Evolutionary conservation across 768 basidiomycete genomes (phyloP).

Genomic region (Collybiopsis luxurians): DNA sequence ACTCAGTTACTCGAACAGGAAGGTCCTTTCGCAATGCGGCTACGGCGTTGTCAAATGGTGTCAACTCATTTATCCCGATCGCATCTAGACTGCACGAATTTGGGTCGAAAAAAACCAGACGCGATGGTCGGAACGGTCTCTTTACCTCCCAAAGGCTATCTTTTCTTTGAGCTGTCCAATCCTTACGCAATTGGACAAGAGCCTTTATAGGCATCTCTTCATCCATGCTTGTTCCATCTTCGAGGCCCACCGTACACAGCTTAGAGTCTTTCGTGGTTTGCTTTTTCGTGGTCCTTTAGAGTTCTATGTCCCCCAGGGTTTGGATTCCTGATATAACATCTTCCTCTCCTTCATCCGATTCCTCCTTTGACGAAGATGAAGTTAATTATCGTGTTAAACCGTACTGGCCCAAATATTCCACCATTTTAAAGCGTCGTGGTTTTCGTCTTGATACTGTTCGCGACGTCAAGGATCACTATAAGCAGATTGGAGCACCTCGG

Average conservation of each 20-base stretch:
- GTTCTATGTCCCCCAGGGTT: constrained; percentile 10
- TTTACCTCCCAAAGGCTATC: constrained; percentile 27
- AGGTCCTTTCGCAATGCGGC: constrained; percentile 27
- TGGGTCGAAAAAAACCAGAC: constrained; percentile 30
- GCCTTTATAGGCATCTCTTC: constrained; percentile 13
- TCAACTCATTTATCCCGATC: constrained; percentile 31
- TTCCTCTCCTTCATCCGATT: constrained; percentile 44
- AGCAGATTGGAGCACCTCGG: not conserved
- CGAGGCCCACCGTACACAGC: too few relatives aligned
- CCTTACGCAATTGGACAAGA: constrained; percentile 5
- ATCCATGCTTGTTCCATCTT: constrained; percentile 12
- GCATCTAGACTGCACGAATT: constrained; percentile 13
- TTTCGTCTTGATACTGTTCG: constrained; percentile 66
- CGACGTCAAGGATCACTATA: constrained; percentile 64
- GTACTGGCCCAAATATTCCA: constrained; percentile 57
- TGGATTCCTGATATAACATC: constrained; percentile 24
- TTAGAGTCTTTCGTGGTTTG: too few relatives aligned
- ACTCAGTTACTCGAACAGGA: constrained; percentile 31
- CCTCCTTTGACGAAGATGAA: constrained; percentile 57
- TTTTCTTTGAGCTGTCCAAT: constrained; percentile 21
- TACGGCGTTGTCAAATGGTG: constrained; percentile 20
- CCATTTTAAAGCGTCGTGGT: constrained; percentile 45
- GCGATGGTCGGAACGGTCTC: constrained; percentile 24
- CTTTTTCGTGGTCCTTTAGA: not conserved
- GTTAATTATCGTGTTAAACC: constrained; percentile 59